Conservation (phyloP, 75 land plant species). For the Picea glauca region DNA sequence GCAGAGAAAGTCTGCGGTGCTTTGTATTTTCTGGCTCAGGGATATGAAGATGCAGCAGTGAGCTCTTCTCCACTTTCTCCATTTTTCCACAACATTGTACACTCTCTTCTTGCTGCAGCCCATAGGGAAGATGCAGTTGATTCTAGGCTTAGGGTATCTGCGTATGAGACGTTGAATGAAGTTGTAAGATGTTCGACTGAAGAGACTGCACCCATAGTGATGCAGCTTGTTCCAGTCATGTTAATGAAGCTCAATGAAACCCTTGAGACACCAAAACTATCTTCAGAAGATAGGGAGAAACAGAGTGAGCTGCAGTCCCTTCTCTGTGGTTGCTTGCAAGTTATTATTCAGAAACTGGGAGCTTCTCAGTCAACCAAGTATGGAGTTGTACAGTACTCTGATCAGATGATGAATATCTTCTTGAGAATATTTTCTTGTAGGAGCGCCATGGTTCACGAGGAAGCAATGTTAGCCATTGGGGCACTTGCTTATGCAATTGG, state of each 20-base stretch:
- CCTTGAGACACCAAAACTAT: slow-evolving; percentile 43
- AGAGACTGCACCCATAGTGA: slow-evolving; percentile 45
- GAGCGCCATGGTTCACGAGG: slow-evolving; percentile 77
- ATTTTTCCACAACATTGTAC: slow-evolving; percentile 40
- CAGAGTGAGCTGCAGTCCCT: slow-evolving; percentile 66
- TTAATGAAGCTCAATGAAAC: slow-evolving; percentile 49
- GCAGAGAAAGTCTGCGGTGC: slow-evolving; percentile 91
- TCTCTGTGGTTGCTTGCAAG: slow-evolving; percentile 70
- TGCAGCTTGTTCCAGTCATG: slow-evolving; percentile 51
- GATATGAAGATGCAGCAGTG: slow-evolving; percentile 53
- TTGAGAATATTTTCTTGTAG: slow-evolving; percentile 62
- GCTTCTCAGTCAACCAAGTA: slow-evolving; percentile 40
- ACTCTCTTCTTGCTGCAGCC: slow-evolving; percentile 36
- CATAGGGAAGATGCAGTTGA: slow-evolving; percentile 55
- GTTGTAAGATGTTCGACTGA: slow-evolving; percentile 45
- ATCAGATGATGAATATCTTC: slow-evolving; percentile 61
- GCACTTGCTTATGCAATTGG: slow-evolving; percentile 74
- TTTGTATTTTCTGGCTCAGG: slow-evolving; percentile 76
- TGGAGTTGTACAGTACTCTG: slow-evolving; percentile 51
- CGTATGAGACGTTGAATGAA: slow-evolving; percentile 78
- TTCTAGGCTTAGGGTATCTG: slow-evolving; percentile 54
- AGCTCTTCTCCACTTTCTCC: slow-evolving; percentile 40
- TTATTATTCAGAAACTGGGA: slow-evolving; percentile 65
- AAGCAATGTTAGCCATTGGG: slow-evolving; percentile 81
- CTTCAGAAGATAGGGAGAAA: slow-evolving; percentile 62